Conservation (phyloP, 805 yeast genomes). For the Isabelozyma heimii region DNA sequence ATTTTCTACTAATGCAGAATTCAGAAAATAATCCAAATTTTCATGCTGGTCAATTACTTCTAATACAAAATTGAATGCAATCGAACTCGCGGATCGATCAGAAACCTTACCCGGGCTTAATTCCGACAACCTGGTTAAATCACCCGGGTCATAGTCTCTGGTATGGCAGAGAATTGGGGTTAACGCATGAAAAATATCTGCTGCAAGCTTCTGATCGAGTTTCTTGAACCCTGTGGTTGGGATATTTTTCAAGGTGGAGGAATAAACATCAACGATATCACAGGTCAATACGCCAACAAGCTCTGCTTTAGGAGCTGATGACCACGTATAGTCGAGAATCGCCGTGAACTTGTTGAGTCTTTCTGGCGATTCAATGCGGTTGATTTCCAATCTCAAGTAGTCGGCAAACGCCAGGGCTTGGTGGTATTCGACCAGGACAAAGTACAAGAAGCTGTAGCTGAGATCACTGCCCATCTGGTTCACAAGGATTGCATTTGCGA, state of each 20-base stretch:
- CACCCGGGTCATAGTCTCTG: neutral
- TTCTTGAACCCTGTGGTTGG: neutral
- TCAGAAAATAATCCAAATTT: neutral
- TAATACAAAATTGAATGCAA: neutral
- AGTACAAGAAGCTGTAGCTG: neutral
- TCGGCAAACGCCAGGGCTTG: neutral
- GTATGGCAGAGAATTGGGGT: neutral
- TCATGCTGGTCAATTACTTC: neutral
- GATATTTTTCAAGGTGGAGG: neutral
- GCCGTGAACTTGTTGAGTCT: neutral
- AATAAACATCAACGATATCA: neutral
- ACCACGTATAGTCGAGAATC: neutral
- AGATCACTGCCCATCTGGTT: neutral
- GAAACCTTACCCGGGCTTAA: neutral
- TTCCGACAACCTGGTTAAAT: neutral
- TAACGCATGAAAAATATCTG: neutral
- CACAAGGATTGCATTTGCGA: neutral
- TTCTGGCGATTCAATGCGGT: neutral
- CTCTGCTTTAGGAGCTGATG: neutral
- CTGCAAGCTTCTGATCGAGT: neutral
- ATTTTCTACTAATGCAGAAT: neutral
- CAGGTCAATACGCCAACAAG: neutral
- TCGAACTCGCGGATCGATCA: neutral
- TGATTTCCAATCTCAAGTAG: neutral
- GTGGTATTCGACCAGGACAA: neutral